phyloP scores from a whole-genome alignment of 2,329 filamentous ascomycete species.

The Metarhizium brunneum region DNA sequence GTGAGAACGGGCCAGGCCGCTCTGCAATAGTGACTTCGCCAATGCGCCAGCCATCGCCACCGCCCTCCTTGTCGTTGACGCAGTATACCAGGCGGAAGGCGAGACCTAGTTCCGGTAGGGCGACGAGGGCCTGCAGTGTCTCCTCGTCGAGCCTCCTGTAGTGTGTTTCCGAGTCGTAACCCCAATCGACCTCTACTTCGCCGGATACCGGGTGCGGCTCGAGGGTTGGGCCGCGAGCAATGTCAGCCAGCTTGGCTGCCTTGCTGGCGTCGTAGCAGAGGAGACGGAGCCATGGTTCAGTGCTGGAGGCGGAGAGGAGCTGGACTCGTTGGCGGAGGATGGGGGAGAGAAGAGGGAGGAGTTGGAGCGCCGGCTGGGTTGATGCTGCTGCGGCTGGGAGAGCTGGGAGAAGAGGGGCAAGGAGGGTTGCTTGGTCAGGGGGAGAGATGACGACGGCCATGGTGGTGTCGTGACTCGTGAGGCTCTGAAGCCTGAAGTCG shows the following conservation, averaged over 20 bases:
- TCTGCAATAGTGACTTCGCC: slow-evolving; percentile 58
- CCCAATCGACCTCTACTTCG: slow-evolving; percentile 67
- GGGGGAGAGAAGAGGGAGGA: slow-evolving; percentile 53
- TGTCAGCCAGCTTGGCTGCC: slow-evolving; percentile 46
- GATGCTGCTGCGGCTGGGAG: slow-evolving; percentile 51
- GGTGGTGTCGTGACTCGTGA: background rate
- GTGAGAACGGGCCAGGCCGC: slow-evolving; percentile 43
- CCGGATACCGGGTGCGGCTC: slow-evolving; percentile 77
- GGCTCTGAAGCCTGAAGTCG: background rate
- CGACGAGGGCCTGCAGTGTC: slow-evolving; percentile 60
- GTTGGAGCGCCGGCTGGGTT: slow-evolving; percentile 43
- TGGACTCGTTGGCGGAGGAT: slow-evolving; percentile 58
- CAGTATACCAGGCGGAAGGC: slow-evolving; percentile 62
- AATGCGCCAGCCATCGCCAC: slow-evolving; percentile 59
- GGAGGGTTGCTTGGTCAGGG: slow-evolving; percentile 36
- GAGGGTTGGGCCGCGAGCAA: slow-evolving; percentile 53
- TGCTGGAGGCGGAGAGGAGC: slow-evolving; percentile 49
- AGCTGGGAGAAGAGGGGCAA: slow-evolving; percentile 49
- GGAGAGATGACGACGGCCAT: slow-evolving; percentile 25
- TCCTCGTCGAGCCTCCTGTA: slow-evolving; percentile 66
- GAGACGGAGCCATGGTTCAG: slow-evolving; percentile 64
- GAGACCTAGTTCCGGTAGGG: slow-evolving; percentile 51
- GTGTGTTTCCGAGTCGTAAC: slow-evolving; percentile 50
- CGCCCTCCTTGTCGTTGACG: slow-evolving; percentile 51
- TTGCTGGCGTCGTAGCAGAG: slow-evolving; percentile 58